Evolutionary conservation across 768 basidiomycete species (phyloP), one percentile per base, ranked within the genome.

Genomic region (Psilocybe sp.): DNA sequence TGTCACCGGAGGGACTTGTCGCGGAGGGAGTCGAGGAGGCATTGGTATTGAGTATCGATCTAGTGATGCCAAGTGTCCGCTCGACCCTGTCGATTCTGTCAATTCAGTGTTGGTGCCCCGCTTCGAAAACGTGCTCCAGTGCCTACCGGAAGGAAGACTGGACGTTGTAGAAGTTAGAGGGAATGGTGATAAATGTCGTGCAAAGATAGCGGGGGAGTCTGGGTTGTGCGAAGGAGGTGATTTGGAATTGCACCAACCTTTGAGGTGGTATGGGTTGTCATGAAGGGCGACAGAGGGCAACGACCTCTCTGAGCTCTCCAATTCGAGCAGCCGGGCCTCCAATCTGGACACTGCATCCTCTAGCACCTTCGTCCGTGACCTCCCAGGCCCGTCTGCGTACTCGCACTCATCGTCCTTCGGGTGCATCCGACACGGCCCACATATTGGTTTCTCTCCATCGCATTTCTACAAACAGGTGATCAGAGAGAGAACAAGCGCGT

Each of bases 351-450:
- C 69, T 1, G 81, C 76, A 34, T 84, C 82, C 60, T 85, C 83
- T 15, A 88, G 64, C 4, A 73, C 69, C 57, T 83, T 74, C 3
- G 80, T 85, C 47, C 78, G 69, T 16, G 86, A 81, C 50, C 81
- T 77, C 37, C 76, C 77, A 31, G 75, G 76, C 5, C 80, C 81
- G 57, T 87, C 85, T 5, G 80, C 72, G 63, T 87, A 89, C 65
- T 88, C 85, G 63, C 87, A 89, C 23, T 82, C 82, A 46, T 84
- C 84, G 20, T 74, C 74, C 50, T 82, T 79, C 34, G 82, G 79
- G 19, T 80, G 77, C 6, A 72, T 68, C 19, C 69, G 63, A 67
- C 87, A 89, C 36, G 82, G 85, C 1, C 79, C 79, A 61, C 87
- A 89, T 9, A 77, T 68, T 1, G 86, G 86, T 49, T 80, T 79